These are phyloP conservation scores for Wickerhamomyces chambardii DNA, from an alignment of 805 yeast genomes.

Conservation along the genomic window DNA sequence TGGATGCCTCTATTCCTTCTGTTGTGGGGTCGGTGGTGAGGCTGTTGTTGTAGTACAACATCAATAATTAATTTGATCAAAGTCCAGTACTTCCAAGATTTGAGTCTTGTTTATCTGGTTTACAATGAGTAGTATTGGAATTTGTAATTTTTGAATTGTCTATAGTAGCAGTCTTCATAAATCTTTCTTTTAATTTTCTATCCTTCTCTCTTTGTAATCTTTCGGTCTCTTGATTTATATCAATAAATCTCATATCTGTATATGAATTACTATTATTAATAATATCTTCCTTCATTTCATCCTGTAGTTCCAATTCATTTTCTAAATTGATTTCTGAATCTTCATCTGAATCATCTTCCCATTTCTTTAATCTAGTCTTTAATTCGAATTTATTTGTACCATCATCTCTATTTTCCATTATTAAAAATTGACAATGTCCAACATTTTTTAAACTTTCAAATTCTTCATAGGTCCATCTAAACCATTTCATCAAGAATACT, in stretches of 20 bases:
- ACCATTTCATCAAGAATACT: conserved; percentile 92
- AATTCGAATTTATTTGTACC: conserved; percentile 44
- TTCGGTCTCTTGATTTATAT: conserved; percentile 13
- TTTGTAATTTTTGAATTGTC: no score
- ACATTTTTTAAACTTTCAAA: conserved; percentile 79
- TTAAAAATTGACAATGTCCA: conserved; percentile 75
- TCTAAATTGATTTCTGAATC: neutral
- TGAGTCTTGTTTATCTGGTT: no score
- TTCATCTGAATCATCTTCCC: conserved; percentile 46
- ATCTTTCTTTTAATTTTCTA: conserved; percentile 29
- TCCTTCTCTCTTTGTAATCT: conserved; percentile 33
- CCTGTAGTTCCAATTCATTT: conserved; percentile 4
- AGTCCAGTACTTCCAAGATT: no score
- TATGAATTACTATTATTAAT: conserved; percentile 15
- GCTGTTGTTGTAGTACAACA: no score
- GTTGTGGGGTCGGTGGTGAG: no score
- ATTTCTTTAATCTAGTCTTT: conserved; percentile 54
- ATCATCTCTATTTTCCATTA: conserved; percentile 52
- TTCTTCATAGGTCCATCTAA: conserved; percentile 83
- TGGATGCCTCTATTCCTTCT: no score
- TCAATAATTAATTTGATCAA: no score
- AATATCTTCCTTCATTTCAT: conserved; percentile 14
- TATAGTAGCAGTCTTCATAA: conserved; percentile 16
- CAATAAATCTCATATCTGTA: conserved; percentile 8
- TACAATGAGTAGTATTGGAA: no score